Evolutionary conservation across 2,329 filamentous ascomycete genomes (phyloP), one percentile per base, ranked within the genome.

Genomic region (Thelonectria rubi): DNA sequence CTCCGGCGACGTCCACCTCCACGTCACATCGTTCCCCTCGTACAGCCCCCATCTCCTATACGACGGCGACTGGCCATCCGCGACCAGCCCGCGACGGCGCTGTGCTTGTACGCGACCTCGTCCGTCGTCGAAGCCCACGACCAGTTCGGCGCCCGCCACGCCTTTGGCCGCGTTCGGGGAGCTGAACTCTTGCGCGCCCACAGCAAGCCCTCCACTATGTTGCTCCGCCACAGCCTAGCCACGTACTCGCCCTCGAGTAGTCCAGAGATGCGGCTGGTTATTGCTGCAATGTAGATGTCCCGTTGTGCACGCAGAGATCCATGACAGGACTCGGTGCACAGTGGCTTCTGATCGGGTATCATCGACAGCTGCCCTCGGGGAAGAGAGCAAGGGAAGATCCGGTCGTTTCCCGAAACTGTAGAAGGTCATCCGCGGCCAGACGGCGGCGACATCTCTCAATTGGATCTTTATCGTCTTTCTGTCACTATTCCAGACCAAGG

Each of bases 61-160:
- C 2, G 37, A 46, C 3, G 55, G 45, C 2, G 24, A 26, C 1
- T 42, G 30, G 5, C 20, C 6, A 1, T 62, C 42, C 9, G 37
- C 51, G 11, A 43, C 40, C 9, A 64, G 11, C 20, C 21, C 15
- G 34, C 42, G n/a, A 20, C 8, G 2, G 46, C 47, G 17, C 26
- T 49, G 18, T 64, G 45, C 15, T 52, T 43, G 37, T 62, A 64
- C 5, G 48, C 24, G 32, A 62, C 40, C 6, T 58, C 58, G 2
- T 51, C 50, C 14, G 48, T 42, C 37, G 58, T 12, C 3, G 62
- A 64, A 3, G 62, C 62, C 62, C 62, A 64, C 0, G 62, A 64
- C 62, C 62, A 64, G 14, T 39, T 65, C 9, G 62, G 62, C 1
- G 62, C 62, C 15, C 51, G 55, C 62, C 55, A 65, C 18, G 37